Conservation (phyloP, 176 grass and related monocot species). For the Bromus sterilis region DNA sequence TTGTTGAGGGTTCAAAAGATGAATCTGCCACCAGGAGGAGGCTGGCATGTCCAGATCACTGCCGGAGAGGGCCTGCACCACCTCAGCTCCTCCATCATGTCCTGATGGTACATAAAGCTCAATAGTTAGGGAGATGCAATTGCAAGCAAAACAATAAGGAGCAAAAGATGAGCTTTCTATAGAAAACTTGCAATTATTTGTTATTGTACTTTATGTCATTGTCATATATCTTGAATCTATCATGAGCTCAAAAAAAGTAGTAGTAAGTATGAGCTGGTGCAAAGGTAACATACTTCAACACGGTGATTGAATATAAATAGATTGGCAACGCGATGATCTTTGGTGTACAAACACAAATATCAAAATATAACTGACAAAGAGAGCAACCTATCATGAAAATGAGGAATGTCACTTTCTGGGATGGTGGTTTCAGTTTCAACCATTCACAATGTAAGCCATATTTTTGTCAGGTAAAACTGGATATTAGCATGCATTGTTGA, state of each 20-base stretch:
- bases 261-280: constrained; percentile 6
- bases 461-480: background rate
- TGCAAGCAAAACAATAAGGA: too few species aligned
- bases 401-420: background rate
- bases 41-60: too few species aligned
- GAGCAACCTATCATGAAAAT: background rate
- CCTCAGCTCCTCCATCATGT: too few species aligned
- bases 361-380: background rate
- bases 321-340: background rate
- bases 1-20: too few species aligned
- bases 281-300: background rate
- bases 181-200: constrained; percentile 46
- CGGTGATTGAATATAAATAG: background rate
- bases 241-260: constrained; percentile 1
- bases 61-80: too few species aligned
- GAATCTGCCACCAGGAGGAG: too few species aligned
- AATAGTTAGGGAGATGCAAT: too few species aligned
- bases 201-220: constrained; percentile 84
- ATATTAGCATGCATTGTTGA: background rate
- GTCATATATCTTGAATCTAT: constrained; percentile 80
- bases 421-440: background rate
- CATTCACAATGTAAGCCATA: background rate
- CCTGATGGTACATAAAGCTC: too few species aligned
- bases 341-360: background rate
- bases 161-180: too few species aligned